Base-by-base conservation (phyloP, 1,284 basidiomycete species). In the Naganishia sp. region DNA sequence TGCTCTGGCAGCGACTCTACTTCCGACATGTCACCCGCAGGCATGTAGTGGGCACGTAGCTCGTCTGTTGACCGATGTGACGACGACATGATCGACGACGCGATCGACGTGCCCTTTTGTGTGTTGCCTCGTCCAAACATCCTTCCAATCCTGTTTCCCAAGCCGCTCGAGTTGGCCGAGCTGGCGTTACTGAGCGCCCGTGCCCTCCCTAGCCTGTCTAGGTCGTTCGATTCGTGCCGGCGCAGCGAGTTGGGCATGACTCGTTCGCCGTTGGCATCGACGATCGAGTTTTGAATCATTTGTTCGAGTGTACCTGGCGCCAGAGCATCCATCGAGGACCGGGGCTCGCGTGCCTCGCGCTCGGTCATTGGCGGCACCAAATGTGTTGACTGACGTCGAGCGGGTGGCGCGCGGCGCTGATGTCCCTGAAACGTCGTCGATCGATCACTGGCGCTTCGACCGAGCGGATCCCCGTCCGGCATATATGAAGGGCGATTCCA, bases 151-250 rank as follows among this genome's bases (percentile, higher is more conserved):
- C 58, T 47, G 49, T 68, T 70, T n/a, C 71, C 71, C 23, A 75
- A 64, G 28, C 68, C 68, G 42, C 51, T 64, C 35, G 49, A 51
- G 54, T 68, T 73, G 17, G 73, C 75, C 7, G 64, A 58, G 39
- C 64, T 66, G 39, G 76, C 73, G 45, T 71, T 74, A 49, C 74
- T 75, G 11, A 72, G 70, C 10, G 75, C 71, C 32, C 75, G 66
- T 35, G 72, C 71, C 18, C 72, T 72, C 56, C 69, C 71, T 7
- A 55, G 31, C 10, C 67, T 68, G 35, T 76, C 73, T 23, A 71
- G 61, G 35, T 76, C 77, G 42, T 72, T 74, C 9, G 73, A 74
- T 31, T 72, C 72, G 15, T 73, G 70, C 17, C 73, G 71, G 6
- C 69, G 63, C 52, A 54, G 21, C 21, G 55, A 23, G 25, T 61